Base-by-base conservation (phyloP, 345 rosid species). In the Heritiera fomes region DNA sequence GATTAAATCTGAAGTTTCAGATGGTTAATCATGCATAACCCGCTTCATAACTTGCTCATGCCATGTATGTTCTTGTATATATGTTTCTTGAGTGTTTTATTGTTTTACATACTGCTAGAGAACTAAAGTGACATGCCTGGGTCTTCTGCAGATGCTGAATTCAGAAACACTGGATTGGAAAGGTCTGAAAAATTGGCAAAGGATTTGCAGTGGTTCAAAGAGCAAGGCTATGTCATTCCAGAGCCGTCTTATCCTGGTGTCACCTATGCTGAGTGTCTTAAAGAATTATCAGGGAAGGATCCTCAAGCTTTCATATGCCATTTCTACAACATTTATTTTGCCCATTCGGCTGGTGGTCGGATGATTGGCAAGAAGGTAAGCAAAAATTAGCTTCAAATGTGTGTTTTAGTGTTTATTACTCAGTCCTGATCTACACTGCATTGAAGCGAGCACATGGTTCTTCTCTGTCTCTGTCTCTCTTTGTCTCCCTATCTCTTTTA, bases 261-360 rank as follows among this genome's bases (percentile, higher is more conserved):
- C 72, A 79, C 85, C 28, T 96, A 93, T 80, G 84, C 95, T 5
- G 78, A 84, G 75, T 73, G 80, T 86, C 90, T 96, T 73, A 86
- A 88, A 83, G 89, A 92, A 58, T 75, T 92, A 77, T 87, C 98
- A 0, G 92, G 89, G 77, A 93, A 89, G 70, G 98, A 96, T 87
- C 98, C 99, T 83, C 99, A 88, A 81, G 95, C 97, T 50, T 96
- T 96, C 78, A 88, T 96, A 73, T 96, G 99, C 83, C 97, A 96
- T 87, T 96, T 96, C 92, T 96, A 92, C 88, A 96, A 96, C 73
- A 84, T 88, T 66, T 95, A 95, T 82, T 95, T 95, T 65, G 98
- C 99, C 9, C 98, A 95, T 81, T 82, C 90, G 56, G 99, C 99
- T 45, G 99, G 99, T 77, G 99, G 99, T 55, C 90, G 97, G 68